Evolutionary conservation across 2,329 filamentous ascomycete species (phyloP).

Genomic region (Teratosphaeria nubilosa): DNA sequence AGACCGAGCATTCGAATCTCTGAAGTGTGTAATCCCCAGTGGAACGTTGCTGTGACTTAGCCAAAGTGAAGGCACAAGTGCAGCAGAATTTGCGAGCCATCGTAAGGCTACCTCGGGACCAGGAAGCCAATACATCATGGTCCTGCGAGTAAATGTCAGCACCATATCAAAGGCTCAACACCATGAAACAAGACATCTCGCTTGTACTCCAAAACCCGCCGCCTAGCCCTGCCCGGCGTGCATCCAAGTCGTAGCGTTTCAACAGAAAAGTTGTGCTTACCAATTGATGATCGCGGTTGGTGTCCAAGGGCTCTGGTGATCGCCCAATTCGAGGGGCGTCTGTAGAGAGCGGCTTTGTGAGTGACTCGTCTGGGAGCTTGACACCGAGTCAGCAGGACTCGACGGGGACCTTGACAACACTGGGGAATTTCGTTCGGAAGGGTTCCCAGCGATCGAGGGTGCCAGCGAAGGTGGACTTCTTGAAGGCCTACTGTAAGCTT

Average conservation of each 20-base stretch:
- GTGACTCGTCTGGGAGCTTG: neutral
- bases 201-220: neutral
- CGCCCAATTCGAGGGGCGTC: neutral
- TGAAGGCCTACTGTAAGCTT: neutral
- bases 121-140: slow-evolving; percentile 55
- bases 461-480: slow-evolving; percentile 1
- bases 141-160: slow-evolving; percentile 14
- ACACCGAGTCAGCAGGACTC: neutral
- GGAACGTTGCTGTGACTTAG: slow-evolving; percentile 22
- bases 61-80: slow-evolving; percentile 17
- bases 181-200: neutral
- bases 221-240: neutral
- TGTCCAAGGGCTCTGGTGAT: slow-evolving; percentile 22
- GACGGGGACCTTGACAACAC: neutral
- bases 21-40: slow-evolving; percentile 33
- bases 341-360: neutral
- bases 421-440: neutral
- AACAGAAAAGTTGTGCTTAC: neutral
- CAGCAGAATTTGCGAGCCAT: slow-evolving; percentile 33
- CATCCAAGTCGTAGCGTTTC: neutral
- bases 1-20: slow-evolving; percentile 5
- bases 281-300: slow-evolving; percentile 48
- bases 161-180: neutral
- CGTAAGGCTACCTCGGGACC: slow-evolving; percentile 52
- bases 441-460: neutral